Evolutionary conservation across 2,329 filamentous ascomycete genomes (phyloP), one percentile per base, ranked within the genome.

Genomic region (Pseudopyrenochaeta lycopersici): DNA sequence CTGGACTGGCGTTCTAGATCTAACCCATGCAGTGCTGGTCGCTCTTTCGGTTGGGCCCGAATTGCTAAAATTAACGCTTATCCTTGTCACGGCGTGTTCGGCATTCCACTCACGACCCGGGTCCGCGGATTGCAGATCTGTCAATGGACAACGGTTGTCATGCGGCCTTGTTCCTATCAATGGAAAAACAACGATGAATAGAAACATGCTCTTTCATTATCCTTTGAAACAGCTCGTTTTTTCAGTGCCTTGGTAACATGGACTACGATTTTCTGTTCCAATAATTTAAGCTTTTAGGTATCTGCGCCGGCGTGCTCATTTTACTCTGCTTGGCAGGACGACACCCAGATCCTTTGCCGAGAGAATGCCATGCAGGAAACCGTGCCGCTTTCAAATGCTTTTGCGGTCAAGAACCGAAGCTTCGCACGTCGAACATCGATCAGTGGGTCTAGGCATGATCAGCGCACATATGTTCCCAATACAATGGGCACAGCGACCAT

Each of bases 301-400:
- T 11, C 17, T 18, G n/a, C 17, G 23, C 23, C 23, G 40, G 40
- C 23, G 40, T 15, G 14, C 27, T 42, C 40, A 42, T 31, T 7
- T 42, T 42, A 30, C n/a, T 30, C 27, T 30, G 40, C 40, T 42
- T 42, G 40, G 40, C 40, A 42, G 40, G 40, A 42, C 3, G n/a
- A n/a, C 23, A 4, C 12, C 27, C 6, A 6, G n/a, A 17, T 18
- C 23, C 23, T 15, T 42, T 2, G 14, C 23, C 23, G 40, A 42
- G 40, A 21, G 15, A 42, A 30, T 42, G 23, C 23, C 23, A 7
- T 18, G 23, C 12, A 42, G n/a, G 20, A 30, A n/a, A 3, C 14
- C 10, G 21, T 2, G 23, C 9, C 21, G 23, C 14, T n/a, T 17
- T 27, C 21, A 20, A n/a, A 15, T 27, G 21, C 27, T 30, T 30